Conservation (phyloP, 805 yeast species). For the Spathaspora girioi region DNA sequence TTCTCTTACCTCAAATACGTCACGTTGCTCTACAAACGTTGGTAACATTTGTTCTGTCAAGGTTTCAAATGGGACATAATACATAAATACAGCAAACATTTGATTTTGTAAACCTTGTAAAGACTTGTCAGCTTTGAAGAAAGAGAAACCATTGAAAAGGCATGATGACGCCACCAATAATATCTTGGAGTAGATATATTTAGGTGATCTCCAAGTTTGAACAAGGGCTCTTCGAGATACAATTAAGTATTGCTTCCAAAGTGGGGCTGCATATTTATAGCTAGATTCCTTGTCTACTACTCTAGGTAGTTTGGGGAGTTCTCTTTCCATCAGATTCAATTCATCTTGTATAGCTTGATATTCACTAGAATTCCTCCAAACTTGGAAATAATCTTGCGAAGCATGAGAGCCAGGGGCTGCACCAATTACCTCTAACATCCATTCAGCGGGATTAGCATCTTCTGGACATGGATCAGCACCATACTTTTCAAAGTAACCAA, state of each 20-base stretch:
- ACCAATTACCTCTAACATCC: constrained; percentile 85
- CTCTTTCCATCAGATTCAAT: constrained; percentile 59
- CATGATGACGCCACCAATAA: constrained; percentile 52
- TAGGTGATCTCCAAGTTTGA: constrained; percentile 53
- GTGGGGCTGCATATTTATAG: constrained; percentile 24
- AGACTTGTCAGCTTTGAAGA: constrained; percentile 58
- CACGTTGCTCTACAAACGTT: constrained; percentile 41
- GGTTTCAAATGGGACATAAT: constrained; percentile 32
- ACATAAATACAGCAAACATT: constrained; percentile 47
- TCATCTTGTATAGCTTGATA: constrained; percentile 54
- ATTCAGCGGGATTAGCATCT: constrained; percentile 50
- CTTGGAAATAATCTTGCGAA: constrained; percentile 64
- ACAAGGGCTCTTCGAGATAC: constrained; percentile 21
- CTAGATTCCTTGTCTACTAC: constrained; percentile 22
- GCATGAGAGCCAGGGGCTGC: constrained; percentile 79
- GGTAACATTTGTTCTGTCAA: constrained; percentile 37
- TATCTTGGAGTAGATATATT: constrained; percentile 59
- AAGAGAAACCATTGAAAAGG: constrained; percentile 68
- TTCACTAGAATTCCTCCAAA: constrained; percentile 71
- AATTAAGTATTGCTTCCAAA: constrained; percentile 28
- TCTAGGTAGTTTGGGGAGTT: constrained; percentile 25
- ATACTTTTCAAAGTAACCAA: constrained; percentile 62
- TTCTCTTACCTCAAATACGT: constrained; percentile 44
- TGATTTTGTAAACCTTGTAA: constrained; percentile 65
- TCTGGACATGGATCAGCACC: constrained; percentile 51